phyloP scores from a whole-genome alignment of 495 filamentous ascomycete genomes.

The Penicillium parvum region DNA sequence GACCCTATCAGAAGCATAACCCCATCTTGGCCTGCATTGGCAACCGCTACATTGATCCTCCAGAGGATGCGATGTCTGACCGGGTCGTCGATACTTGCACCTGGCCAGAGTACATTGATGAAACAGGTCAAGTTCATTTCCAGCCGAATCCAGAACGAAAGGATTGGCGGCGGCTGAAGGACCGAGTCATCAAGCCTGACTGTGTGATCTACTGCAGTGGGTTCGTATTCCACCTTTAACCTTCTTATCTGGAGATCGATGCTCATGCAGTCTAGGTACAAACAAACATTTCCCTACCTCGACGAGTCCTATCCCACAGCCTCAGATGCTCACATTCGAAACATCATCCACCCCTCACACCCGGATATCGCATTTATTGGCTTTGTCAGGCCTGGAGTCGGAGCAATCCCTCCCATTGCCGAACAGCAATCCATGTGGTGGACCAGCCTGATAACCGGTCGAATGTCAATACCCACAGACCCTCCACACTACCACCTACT shows the following conservation, averaged over 20 bases:
- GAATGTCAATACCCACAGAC: constrained; percentile 8
- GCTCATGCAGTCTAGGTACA: constrained; percentile 4
- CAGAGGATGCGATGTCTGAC: constrained; percentile 14
- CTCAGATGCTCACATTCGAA: constrained; percentile 14
- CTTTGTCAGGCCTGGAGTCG: constrained; percentile 16
- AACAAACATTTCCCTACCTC: constrained; percentile 17
- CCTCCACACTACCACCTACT: constrained; percentile 14
- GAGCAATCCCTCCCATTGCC: constrained; percentile 14
- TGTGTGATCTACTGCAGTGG: constrained; percentile 15
- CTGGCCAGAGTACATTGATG: constrained; percentile 15
- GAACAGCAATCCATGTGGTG: constrained; percentile 16
- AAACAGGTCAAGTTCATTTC: constrained; percentile 10
- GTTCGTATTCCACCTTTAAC: not conserved
- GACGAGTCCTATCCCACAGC: constrained; percentile 13
- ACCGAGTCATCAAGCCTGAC: constrained; percentile 8
- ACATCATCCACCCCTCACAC: constrained; percentile 11
- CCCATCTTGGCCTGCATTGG: constrained; percentile 11
- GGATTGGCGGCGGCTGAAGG: constrained; percentile 15
- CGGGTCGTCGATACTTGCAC: constrained; percentile 15
- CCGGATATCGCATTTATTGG: constrained; percentile 17
- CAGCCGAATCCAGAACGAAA: constrained; percentile 8
- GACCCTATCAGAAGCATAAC: constrained; percentile 11
- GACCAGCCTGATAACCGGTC: constrained; percentile 11
- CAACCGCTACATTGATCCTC: constrained; percentile 15
- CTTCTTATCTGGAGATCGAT: not conserved